Percentiles rank a stretch among this genome's conserved stretches.
These are phyloP conservation scores for Curvularia verruculosa DNA, from an alignment of 2,329 filamentous ascomycete species.

Conservation along the genomic window DNA sequence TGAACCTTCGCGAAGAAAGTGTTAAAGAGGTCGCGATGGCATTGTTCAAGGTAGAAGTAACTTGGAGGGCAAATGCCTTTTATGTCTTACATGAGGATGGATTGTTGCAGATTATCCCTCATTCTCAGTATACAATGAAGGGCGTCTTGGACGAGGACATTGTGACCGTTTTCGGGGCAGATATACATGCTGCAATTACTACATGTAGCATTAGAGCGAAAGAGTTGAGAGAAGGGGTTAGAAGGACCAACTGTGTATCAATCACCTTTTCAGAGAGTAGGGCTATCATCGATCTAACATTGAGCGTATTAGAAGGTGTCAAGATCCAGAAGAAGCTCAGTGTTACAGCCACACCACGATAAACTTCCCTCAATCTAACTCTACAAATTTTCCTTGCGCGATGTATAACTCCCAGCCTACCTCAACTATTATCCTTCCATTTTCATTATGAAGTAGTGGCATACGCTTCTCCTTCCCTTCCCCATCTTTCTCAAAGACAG, in stretches of 20 bases:
- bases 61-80: neutral
- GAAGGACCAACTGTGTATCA: slow-evolving; percentile 1
- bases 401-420: neutral
- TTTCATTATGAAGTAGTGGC: neutral
- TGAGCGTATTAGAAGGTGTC: slow-evolving; percentile 2
- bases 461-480: slow-evolving; percentile 4
- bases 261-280: neutral
- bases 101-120: slow-evolving; percentile 1
- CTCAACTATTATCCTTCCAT: slow-evolving; percentile 1
- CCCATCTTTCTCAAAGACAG: slow-evolving; percentile 2
- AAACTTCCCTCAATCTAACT: neutral
- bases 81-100: neutral
- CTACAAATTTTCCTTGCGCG: neutral
- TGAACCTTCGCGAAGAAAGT: slow-evolving; percentile 1
- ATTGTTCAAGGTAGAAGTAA: slow-evolving; percentile 4
- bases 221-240: neutral
- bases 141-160: slow-evolving; percentile 1
- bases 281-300: neutral
- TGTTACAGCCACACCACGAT: neutral
- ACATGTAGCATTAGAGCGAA: slow-evolving; percentile 1
- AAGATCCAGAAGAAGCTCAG: neutral
- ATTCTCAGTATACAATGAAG: slow-evolving; percentile 3
- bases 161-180: neutral
- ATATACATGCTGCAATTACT: slow-evolving; percentile 4
- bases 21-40: slow-evolving; percentile 2